phyloP scores from a whole-genome alignment of 768 basidiomycete genomes.

The Lepiota venenata region DNA sequence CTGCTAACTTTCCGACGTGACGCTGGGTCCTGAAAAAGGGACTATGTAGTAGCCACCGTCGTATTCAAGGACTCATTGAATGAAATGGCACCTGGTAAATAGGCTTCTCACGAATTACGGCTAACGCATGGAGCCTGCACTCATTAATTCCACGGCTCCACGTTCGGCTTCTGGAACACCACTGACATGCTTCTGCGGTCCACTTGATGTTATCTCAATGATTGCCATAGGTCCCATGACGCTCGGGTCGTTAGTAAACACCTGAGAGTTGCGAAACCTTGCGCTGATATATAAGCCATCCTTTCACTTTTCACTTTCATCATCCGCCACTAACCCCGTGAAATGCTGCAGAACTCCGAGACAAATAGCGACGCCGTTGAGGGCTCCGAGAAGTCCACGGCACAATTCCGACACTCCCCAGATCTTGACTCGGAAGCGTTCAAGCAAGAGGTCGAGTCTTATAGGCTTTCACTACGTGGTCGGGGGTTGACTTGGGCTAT shows the following conservation, averaged over 20 bases:
- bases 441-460: conserved; percentile 29
- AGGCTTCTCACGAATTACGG: neutral
- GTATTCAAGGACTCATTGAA: no score
- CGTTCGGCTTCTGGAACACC: conserved; percentile 1
- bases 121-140: neutral
- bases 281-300: neutral
- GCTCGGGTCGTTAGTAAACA: neutral
- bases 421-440: conserved; percentile 23
- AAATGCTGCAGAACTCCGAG: neutral
- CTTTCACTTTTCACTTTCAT: neutral
- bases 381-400: conserved; percentile 9
- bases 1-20: no score
- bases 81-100: neutral
- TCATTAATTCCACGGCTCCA: neutral
- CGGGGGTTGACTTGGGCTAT: conserved; percentile 41
- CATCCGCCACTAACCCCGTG: neutral
- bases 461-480: conserved; percentile 37
- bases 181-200: neutral
- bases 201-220: neutral
- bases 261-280: neutral
- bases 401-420: neutral
- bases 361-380: neutral
- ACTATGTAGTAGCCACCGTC: no score
- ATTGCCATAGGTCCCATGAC: conserved; percentile 1
- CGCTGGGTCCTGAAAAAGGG: no score